phyloP scores from a whole-genome alignment of 2,329 filamentous ascomycete species.

The Pestalotiopsis fici region DNA sequence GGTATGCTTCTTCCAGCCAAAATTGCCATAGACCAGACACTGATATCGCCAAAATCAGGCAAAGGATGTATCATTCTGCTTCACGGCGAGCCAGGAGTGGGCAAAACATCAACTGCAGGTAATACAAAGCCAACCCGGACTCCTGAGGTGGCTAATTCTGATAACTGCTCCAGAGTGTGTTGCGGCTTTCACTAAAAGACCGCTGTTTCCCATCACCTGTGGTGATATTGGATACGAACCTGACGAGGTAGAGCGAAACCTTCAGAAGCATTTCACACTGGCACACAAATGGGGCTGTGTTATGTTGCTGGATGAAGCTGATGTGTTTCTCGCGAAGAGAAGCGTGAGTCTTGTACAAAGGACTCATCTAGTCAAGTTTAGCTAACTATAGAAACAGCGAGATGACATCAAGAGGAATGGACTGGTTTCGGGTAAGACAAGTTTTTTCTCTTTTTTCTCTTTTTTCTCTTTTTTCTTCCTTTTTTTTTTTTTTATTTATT shows the following conservation, averaged over 20 bases:
- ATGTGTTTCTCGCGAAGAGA: slow-evolving; percentile 32
- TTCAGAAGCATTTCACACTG: neutral
- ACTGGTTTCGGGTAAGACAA: slow-evolving; percentile 9
- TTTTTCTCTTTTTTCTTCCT: no score
- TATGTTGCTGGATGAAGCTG: slow-evolving; percentile 31
- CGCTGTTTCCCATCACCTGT: slow-evolving; percentile 11
- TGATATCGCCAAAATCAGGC: slow-evolving; percentile 14
- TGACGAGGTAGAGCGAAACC: neutral
- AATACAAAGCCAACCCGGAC: neutral
- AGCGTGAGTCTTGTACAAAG: neutral
- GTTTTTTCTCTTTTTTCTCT: no score
- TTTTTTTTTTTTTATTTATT: no score
- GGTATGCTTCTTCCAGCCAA: slow-evolving; percentile 15
- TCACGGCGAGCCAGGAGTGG: slow-evolving; percentile 23
- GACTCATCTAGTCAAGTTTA: neutral
- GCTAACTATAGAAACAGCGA: slow-evolving; percentile 30
- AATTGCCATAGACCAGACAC: slow-evolving; percentile 5
- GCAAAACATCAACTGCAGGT: slow-evolving; percentile 15
- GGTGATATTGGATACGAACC: slow-evolving; percentile 10
- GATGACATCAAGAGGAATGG: slow-evolving; percentile 11
- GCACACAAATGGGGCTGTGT: slow-evolving; percentile 24
- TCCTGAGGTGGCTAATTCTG: neutral
- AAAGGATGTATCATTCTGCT: slow-evolving; percentile 34
- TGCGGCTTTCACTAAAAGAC: slow-evolving; percentile 7
- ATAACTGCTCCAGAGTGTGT: slow-evolving; percentile 8